phyloP scores from a whole-genome alignment of 2,329 filamentous ascomycete genomes.

The Aspergillus terreus region DNA sequence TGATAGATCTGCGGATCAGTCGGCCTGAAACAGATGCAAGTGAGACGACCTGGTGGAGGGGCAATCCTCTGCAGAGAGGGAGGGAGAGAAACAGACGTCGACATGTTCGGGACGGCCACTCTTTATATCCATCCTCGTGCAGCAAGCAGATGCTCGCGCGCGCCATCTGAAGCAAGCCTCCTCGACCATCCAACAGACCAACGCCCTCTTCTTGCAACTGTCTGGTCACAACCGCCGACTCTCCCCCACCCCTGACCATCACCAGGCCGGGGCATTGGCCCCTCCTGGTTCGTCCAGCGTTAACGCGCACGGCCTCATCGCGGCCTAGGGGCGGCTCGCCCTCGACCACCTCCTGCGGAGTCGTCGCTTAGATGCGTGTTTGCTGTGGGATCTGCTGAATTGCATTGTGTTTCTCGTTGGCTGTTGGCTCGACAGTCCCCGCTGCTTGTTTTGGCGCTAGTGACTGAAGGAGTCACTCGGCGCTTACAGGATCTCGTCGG shows the following conservation, averaged over 20 bases:
- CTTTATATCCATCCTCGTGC: conserved; percentile 8
- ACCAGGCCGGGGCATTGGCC: background rate
- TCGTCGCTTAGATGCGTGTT: conserved; percentile 1
- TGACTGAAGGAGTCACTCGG: background rate
- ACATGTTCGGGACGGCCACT: background rate
- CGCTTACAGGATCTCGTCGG: conserved; percentile 1
- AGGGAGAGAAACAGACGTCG: background rate
- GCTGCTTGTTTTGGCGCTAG: background rate
- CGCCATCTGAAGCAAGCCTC: conserved; percentile 14
- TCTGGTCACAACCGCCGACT: conserved; percentile 3
- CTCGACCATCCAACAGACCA: too few species aligned
- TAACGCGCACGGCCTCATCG: conserved; percentile 14
- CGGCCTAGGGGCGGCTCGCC: conserved; percentile 14
- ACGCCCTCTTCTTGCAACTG: background rate
- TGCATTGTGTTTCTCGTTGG: background rate
- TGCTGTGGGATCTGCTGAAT: background rate
- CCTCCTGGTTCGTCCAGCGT: conserved; percentile 15
- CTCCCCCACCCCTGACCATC: conserved; percentile 6
- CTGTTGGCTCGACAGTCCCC: background rate
- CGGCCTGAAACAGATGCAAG: too few species aligned
- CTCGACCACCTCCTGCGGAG: background rate
- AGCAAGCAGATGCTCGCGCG: conserved; percentile 7
- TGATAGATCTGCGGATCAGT: background rate
- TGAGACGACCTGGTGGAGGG: too few species aligned
- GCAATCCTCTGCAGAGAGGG: background rate